Evolutionary conservation across 176 grass and related monocot species (phyloP).

Genomic region (Metroxylon sagu): DNA sequence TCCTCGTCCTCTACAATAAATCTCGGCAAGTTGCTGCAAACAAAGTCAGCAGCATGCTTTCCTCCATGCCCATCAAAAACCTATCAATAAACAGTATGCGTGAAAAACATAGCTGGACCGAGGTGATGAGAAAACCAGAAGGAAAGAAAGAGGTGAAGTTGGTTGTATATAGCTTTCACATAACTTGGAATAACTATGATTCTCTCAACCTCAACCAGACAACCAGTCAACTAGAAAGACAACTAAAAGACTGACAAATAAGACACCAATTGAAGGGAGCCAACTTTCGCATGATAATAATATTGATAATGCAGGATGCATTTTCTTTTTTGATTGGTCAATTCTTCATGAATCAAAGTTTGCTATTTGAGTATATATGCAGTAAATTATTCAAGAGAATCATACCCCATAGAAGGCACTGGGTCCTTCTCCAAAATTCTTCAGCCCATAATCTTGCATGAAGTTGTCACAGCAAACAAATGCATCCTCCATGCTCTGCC

Average conservation of each 20-base stretch:
- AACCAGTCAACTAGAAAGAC: too few species aligned
- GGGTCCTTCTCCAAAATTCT: conserved; percentile 45
- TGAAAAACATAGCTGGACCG: not conserved
- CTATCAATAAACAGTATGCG: conserved; percentile 27
- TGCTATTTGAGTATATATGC: too few species aligned
- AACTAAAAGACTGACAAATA: too few species aligned
- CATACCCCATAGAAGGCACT: conserved; percentile 89
- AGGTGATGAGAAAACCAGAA: not conserved
- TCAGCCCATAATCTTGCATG: conserved; percentile 51
- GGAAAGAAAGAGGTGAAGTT: not conserved
- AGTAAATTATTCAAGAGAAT: not conserved
- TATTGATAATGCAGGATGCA: too few species aligned
- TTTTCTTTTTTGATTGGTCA: too few species aligned
- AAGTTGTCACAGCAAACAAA: conserved; percentile 73
- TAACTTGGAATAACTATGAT: too few species aligned
- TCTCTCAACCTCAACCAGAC: too few species aligned
- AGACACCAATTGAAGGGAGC: too few species aligned
- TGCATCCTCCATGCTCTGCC: conserved; percentile 74
- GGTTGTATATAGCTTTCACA: too few species aligned
- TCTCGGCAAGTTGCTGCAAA: conserved; percentile 67
- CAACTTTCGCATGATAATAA: too few species aligned
- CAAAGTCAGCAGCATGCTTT: conserved; percentile 94
- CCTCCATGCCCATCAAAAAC: conserved; percentile 98
- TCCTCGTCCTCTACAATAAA: conserved; percentile 62
- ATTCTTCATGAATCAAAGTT: too few species aligned